phyloP scores from a whole-genome alignment of 306 rosid genomes.

The Vigna mungo region DNA sequence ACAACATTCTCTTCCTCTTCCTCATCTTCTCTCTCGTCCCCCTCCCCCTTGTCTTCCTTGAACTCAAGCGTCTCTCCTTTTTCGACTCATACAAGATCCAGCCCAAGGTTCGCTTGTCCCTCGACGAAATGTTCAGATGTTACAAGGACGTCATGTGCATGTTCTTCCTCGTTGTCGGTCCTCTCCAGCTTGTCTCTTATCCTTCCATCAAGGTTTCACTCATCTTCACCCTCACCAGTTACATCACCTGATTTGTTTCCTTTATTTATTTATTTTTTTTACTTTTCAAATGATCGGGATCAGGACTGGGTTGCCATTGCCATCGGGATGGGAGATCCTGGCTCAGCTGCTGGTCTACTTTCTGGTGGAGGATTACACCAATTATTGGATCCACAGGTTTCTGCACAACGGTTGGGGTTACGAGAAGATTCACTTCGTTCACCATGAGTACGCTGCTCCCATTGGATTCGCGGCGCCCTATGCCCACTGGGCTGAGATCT shows the following conservation, averaged over 20 bases:
- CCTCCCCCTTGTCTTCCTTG: conserved; percentile 68
- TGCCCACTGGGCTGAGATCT: conserved; percentile 94
- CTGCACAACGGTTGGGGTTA: conserved; percentile 92
- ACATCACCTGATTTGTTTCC: not conserved
- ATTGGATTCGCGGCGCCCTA: conserved; percentile 91
- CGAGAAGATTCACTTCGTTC: conserved; percentile 84
- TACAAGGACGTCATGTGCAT: conserved; percentile 79
- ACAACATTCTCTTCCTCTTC: conserved; percentile 82
- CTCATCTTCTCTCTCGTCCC: conserved; percentile 76
- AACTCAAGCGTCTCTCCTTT: conserved; percentile 54
- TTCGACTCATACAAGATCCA: conserved; percentile 80
- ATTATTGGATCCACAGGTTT: conserved; percentile 95
- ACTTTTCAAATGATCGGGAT: conserved; percentile 72
- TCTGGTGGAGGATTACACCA: conserved; percentile 85
- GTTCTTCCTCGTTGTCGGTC: conserved; percentile 85
- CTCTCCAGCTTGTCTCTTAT: conserved; percentile 85
- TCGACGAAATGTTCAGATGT: conserved; percentile 60
- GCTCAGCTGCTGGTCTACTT: conserved; percentile 78
- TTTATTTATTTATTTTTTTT: not conserved
- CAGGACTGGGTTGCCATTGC: conserved; percentile 82
- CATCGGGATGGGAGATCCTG: conserved; percentile 85
- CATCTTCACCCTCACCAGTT: not conserved
- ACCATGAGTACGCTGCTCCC: conserved; percentile 93
- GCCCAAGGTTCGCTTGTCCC: conserved; percentile 77
- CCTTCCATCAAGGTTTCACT: conserved; percentile 72